A percentile compares a stretch with the other conserved stretches of the same genome.
These are phyloP conservation scores for Blastobotrys parvus DNA, from an alignment of 805 yeast species.

Conservation along the genomic window DNA sequence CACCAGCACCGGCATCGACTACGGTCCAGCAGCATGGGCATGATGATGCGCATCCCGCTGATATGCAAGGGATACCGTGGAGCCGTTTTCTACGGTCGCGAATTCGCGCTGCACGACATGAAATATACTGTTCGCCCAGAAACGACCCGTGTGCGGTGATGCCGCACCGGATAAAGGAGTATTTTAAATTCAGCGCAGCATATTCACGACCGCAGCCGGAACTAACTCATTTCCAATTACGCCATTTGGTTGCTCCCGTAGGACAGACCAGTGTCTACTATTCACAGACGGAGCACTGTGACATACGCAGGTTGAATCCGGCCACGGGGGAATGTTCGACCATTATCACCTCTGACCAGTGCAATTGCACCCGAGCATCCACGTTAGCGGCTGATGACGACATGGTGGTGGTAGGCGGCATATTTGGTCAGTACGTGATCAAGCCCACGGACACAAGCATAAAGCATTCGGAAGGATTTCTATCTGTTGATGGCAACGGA, in stretches of 20 bases:
- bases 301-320: conserved; percentile 21
- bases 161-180: conserved; percentile 6
- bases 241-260: conserved; percentile 41
- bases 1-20: background rate
- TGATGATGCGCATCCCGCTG: background rate
- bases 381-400: conserved; percentile 38
- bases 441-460: conserved; percentile 26
- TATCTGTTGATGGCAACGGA: conserved; percentile 40
- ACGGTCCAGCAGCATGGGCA: background rate
- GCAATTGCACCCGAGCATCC: conserved; percentile 22
- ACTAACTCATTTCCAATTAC: conserved; percentile 49
- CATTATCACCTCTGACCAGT: conserved; percentile 1
- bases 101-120: background rate
- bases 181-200: conserved; percentile 23
- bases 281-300: conserved; percentile 20
- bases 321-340: conserved; percentile 18
- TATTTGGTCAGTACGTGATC: conserved; percentile 42
- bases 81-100: background rate
- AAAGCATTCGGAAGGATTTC: conserved; percentile 26
- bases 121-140: background rate
- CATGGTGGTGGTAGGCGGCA: conserved; percentile 44
- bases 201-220: conserved; percentile 35
- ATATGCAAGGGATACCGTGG: background rate
- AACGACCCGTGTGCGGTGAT: background rate
- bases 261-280: conserved; percentile 21